Evolutionary conservation across 2,329 filamentous ascomycete genomes (phyloP), one percentile per base, ranked within the genome.

Genomic region (Trichocomaceae sp.): DNA sequence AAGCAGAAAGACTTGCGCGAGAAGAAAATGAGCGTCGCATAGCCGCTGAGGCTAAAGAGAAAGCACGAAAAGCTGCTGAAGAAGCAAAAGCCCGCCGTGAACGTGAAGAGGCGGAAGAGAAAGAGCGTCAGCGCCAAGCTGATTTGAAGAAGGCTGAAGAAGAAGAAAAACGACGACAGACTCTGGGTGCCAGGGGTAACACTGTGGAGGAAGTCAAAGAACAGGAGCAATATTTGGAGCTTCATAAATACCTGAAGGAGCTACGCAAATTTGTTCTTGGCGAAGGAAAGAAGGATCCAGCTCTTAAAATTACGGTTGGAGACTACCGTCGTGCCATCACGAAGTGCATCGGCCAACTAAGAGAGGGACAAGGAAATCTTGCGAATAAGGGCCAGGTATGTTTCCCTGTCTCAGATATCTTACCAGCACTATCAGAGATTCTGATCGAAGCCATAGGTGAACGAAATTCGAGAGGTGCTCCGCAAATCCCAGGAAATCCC

Each of bases 311-410:
- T 50, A 79, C 81, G 35, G 79, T 89, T 65, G 86, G 87, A 33
- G 82, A 89, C 53, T 83, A 88, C 77, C 80, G 88, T 41, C 78
- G 88, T 56, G 80, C 84, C 42, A 83, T 93, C 52, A 80, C 81
- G 39, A 87, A 85, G 63, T 83, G 80, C 17, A 79, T 92, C 53
- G 88, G 89, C 6, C 88, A 93, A 66, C 59, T 73, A 26, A 86
- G 84, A 1, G 79, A 79, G 39, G 85, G 81, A 55, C 84, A 81
- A 61, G 80, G 79, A 10, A 52, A 47, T 2, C 29, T 19, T 37
- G 79, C 78, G 20, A 90, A 90, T 62, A 78, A 72, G 50, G 64
- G 70, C 57, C 79, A 80, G 60, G 82, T 85, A 72, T 62, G 76
- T 71, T 44, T 19, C 19, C 29, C 17, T 33, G 15, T 12, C 29